Percentiles rank a stretch among this genome's conserved stretches.
Conservation (phyloP, 2,329 filamentous ascomycete species). For the Boeremia lycopersici region DNA sequence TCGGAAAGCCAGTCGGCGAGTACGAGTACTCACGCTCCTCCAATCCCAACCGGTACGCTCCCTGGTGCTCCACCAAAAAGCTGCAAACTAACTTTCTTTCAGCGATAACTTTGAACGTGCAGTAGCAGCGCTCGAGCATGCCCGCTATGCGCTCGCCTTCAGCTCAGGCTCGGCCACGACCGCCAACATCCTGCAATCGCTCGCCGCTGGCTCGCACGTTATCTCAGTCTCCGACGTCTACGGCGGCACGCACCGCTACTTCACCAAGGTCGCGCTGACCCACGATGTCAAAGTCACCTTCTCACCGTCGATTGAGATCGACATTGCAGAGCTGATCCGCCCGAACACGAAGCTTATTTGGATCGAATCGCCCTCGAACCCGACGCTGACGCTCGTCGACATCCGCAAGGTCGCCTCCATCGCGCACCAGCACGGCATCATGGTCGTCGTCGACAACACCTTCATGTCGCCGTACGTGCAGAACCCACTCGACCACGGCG, state of each 20-base stretch:
- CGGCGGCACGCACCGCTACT: conserved; percentile 97
- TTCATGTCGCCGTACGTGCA: conserved; percentile 97
- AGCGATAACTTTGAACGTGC: conserved; percentile 91
- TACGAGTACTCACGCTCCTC: conserved; percentile 94
- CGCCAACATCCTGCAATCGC: conserved; percentile 88
- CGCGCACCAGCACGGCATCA: conserved; percentile 85
- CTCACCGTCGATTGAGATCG: conserved; percentile 87
- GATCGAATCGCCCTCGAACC: conserved; percentile 96
- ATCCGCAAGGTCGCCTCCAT: conserved; percentile 82
- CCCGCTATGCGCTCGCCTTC: conserved; percentile 91
- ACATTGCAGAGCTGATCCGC: conserved; percentile 83
- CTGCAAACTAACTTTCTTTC: conserved; percentile 18
- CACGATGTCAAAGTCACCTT: conserved; percentile 96
- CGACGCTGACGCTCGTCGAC: conserved; percentile 90
- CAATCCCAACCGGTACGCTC: conserved; percentile 78
- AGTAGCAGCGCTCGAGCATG: conserved; percentile 90
- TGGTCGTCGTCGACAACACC: conserved; percentile 99
- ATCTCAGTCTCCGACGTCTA: conserved; percentile 98
- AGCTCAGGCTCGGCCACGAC: conserved; percentile 93
- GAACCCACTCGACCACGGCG: conserved; percentile 92
- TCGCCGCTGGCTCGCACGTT: conserved; percentile 89
- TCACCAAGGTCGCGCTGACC: conserved; percentile 94
- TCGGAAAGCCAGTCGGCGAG: conserved; percentile 83
- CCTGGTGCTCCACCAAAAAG: not conserved
- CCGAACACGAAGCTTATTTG: conserved; percentile 92